Base-by-base conservation (phyloP, 192 early-diverging fungal species). In the Piromyces finnis region DNA sequence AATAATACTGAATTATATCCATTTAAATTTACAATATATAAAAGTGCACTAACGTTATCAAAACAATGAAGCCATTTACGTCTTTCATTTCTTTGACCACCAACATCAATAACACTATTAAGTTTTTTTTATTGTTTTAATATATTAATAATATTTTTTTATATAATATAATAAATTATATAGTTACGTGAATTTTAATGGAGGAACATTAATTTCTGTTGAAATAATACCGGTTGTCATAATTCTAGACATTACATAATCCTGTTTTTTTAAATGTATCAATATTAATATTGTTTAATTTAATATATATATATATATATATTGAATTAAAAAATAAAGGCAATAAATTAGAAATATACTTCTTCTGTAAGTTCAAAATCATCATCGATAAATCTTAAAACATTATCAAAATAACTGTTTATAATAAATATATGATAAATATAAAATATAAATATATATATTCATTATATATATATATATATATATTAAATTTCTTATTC, bases 361-460 rank as follows among this genome's bases (percentile, higher is more conserved):
- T 80, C 79, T 27, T 80, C 79, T 29, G 29, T 80, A 29, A 77
- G 35, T 77, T 80, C 79, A 80, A 80, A 80, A 32, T 80, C 79
- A 18, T 80, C 79, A 41, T 80, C 79, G 16, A 77, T 29, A 32
- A 80, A 80, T 29, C 79, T 41, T 35, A 77, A 12, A n/a, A 80
- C 29, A 77, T 80, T 80, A 29, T 80, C 30, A 22, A 80, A 29
- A 26, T 80, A 80, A n/a, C 79, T 80, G 9, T 32, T n/a, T n/a
- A n/a, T n/a, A n/a, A n/a, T n/a, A n/a, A n/a, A n/a, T n/a, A n/a
- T n/a, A n/a, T n/a, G n/a, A n/a, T n/a, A n/a, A n/a, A n/a, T n/a
- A n/a, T n/a, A n/a, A n/a, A n/a, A n/a, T n/a, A n/a, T n/a, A n/a
- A n/a, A n/a, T n/a, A n/a, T n/a, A n/a, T n/a, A n/a, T n/a, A n/a